phyloP scores from a whole-genome alignment of 23 red algal species.

The Gracilaria vermiculophylla region DNA sequence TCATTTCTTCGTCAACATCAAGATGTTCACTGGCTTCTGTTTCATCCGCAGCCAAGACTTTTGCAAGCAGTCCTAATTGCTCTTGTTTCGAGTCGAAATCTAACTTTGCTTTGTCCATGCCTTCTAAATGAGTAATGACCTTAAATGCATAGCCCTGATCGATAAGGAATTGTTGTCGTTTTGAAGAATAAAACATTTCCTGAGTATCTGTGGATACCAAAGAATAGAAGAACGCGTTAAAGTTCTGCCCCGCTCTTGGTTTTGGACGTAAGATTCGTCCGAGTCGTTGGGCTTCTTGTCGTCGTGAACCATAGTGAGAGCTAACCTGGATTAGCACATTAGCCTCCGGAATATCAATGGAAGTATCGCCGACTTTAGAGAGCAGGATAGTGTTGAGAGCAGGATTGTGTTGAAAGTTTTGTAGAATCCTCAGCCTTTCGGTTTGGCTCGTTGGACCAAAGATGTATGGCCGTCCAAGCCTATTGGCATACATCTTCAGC shows the following conservation, averaged over 20 bases:
- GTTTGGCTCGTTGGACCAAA: constrained; percentile 92
- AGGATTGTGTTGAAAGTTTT: constrained; percentile 93
- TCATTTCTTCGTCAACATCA: constrained; percentile 60
- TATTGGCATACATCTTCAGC: constrained; percentile 76
- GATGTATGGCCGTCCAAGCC: constrained; percentile 84
- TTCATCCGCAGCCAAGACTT: constrained; percentile 89
- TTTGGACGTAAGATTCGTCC: constrained; percentile 96
- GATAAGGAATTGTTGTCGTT: constrained; percentile 96
- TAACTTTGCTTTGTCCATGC: constrained; percentile 79
- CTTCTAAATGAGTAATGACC: constrained; percentile 93
- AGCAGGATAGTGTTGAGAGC: constrained; percentile 83
- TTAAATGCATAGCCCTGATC: constrained; percentile 99
- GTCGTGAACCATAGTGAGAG: constrained; percentile 94
- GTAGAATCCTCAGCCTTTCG: constrained; percentile 87
- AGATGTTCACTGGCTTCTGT: constrained; percentile 78
- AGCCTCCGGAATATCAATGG: constrained; percentile 96
- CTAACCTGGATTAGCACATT: constrained; percentile 98
- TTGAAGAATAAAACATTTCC: constrained; percentile 96
- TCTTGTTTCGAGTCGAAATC: constrained; percentile 69
- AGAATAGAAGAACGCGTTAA: constrained; percentile 99
- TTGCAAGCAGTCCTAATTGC: constrained; percentile 70
- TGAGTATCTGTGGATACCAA: constrained; percentile 93
- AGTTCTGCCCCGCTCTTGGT: constrained; percentile 93
- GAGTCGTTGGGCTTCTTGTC: constrained; percentile 97
- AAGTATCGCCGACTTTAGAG: constrained; percentile 96